These are phyloP conservation scores for Globisporangium heterothallicum DNA, from an alignment of 352 stramenopile genomes.

Conservation along the genomic window DNA sequence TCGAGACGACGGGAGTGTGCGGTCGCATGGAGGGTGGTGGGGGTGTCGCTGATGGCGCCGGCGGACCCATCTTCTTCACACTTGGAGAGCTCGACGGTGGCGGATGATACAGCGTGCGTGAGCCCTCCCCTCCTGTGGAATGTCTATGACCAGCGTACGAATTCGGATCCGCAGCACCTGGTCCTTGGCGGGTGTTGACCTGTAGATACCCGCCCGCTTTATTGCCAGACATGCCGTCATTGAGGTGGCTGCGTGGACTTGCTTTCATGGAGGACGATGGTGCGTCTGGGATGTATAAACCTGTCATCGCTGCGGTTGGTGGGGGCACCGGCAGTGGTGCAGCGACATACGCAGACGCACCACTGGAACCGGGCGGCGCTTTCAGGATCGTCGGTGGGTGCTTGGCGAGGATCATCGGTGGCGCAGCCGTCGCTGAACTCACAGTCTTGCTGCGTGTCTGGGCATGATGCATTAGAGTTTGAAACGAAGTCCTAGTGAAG, in stretches of 20 bases:
- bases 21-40: slow-evolving; percentile 8
- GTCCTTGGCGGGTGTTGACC: slow-evolving; percentile 11
- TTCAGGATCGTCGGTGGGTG: slow-evolving; percentile 33
- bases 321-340: not conserved
- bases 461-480: not conserved
- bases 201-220: slow-evolving; percentile 12
- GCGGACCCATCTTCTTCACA: slow-evolving; percentile 10
- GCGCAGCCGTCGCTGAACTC: slow-evolving; percentile 1
- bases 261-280: not conserved
- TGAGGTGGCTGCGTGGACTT: slow-evolving; percentile 5
- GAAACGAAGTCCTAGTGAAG: not conserved
- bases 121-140: slow-evolving; percentile 5
- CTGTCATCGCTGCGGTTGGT: not conserved
- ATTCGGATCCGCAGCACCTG: not conserved
- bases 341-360: slow-evolving; percentile 6
- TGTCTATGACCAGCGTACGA: not conserved
- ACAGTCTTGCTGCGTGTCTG: slow-evolving; percentile 29
- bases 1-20: slow-evolving; percentile 8
- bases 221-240: slow-evolving; percentile 10
- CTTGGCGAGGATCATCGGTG: slow-evolving; percentile 32
- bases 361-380: slow-evolving; percentile 2
- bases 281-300: slow-evolving; percentile 12
- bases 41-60: not conserved
- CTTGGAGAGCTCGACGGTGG: slow-evolving; percentile 12
- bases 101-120: slow-evolving; percentile 13